Base-by-base conservation (phyloP, 1,284 basidiomycete species). In the Sporisorium exsertum region DNA sequence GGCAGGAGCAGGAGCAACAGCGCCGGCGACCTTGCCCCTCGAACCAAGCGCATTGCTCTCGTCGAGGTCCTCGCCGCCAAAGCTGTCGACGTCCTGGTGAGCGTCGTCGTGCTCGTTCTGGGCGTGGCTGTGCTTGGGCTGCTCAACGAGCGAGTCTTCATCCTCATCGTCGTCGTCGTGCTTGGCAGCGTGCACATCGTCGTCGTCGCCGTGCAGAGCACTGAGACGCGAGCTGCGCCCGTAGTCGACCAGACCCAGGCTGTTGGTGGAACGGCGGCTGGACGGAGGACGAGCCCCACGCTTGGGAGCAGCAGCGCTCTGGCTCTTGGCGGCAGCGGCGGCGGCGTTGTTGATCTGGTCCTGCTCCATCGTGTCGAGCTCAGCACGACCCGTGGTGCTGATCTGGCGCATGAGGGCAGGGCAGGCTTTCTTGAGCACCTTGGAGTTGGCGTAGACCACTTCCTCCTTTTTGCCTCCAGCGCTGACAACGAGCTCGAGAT, bases 291-390 rank as follows among this genome's bases (percentile, higher is more conserved):
- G 51, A 24, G 43, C 35, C 5, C 29, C 51, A 16, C 27, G 43
- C 47, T 55, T 55, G 15, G 57, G 29, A 3, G 42, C 47, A 60
- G 53, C 42, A 16, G 29, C 47, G 16, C 26, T 26, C 57, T 64
- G 65, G 24, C 18, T 40, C 56, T 62, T 61, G 27, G 46, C 47
- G 20, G 51, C 52, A 9, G 61, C 42, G 32, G 45, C 60, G 18
- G 49, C 57, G 57, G 52, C 62, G 26, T 62, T 37, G 29, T 47
- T 47, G 37, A 62, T 45, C 55, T 64, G 58, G 51, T 58, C 63
- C 33, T 53, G 50, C 49, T 72, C 70, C 70, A 72, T 72, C 1
- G 70, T 66, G 59, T 72, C 64, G 51, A 72, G 70, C 35, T 72
- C 59, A 12, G 53, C 46, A 4, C 59, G 56, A 2, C 70, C 70